phyloP scores from a whole-genome alignment of 2,329 filamentous ascomycete genomes.

The Colletotrichum limetticola region DNA sequence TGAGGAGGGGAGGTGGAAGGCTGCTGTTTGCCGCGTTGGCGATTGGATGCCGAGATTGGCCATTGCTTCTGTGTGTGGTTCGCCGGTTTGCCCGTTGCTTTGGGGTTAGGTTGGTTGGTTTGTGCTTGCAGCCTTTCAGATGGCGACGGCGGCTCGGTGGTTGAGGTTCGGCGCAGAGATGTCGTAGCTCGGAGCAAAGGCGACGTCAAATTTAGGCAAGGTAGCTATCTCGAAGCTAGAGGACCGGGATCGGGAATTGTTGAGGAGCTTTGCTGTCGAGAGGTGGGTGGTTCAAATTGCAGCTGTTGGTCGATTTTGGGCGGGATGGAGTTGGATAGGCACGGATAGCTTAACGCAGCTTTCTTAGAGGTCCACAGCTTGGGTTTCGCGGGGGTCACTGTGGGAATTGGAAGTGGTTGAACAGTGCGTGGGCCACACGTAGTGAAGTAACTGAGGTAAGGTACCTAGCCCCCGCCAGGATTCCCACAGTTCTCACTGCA shows the following conservation, averaged over 20 bases:
- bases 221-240: not conserved
- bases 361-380: not conserved
- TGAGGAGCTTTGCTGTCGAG: constrained; percentile 1
- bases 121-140: constrained; percentile 28
- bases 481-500: not conserved
- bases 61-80: constrained; percentile 27
- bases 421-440: not conserved
- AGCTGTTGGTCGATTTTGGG: not conserved
- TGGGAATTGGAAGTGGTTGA: constrained; percentile 6
- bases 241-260: not conserved
- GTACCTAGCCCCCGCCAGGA: not conserved
- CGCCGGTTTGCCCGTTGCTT: constrained; percentile 26
- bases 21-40: constrained; percentile 30
- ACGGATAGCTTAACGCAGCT: not conserved
- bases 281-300: not conserved
- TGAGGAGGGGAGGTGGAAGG: constrained; percentile 55
- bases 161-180: constrained; percentile 19
- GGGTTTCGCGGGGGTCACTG: constrained; percentile 6
- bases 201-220: not conserved
- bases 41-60: constrained; percentile 40
- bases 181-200: constrained; percentile 18
- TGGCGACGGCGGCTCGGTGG: constrained; percentile 37
- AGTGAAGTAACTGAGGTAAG: too few relatives aligned
- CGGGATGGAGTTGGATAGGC: not conserved
- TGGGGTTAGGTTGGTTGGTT: constrained; percentile 6